Evolutionary conservation across 2,329 filamentous ascomycete species (phyloP), one percentile per base, ranked within the genome.

Genomic region (Diaporthe sp.): DNA sequence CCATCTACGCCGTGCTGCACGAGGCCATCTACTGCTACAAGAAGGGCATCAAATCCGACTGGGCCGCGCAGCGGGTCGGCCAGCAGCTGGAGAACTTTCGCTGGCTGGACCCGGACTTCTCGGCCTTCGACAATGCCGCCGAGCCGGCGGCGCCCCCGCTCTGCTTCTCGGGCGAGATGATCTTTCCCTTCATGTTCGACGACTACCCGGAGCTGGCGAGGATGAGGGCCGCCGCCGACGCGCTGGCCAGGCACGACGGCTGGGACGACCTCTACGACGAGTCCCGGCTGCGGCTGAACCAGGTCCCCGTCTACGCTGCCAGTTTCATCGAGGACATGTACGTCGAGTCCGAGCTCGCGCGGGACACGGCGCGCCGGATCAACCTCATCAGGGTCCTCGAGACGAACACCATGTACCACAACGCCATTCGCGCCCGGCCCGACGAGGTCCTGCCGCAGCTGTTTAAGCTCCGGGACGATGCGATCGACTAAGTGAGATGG

Each of bases 141-240:
- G 82, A 86, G 8, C 9, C 25, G 51, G n/a, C 25, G 53, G 53
- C 53, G 25, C 81, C 85, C 3, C 92, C 93, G 0, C 86, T 97
- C 31, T 94, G 90, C 83, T 98, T 98, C 85, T 95, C 94, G 0
- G 95, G 96, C 76, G 96, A 98, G 85, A 98, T 98, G 95, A 90
- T 98, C 69, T 98, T 92, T 82, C 93, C 94, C 0, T 93, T 94
- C 83, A 94, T 96, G 88, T 96, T 98, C 79, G 91, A 95, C 51
- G 93, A 93, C 22, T 96, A 95, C 80, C 87, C 91, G 0, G 95
- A 97, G 82, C 90, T 98, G 28, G 85, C 85, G n/a, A 86, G 91
- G 74, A 84, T 98, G 62, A 89, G 89, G 73, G 87, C 91, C 15
- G 93, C 92, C 0, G 95, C 95, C 0, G 87, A 96, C 12, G 87